These are phyloP conservation scores for Aspergillus fischeri DNA, from an alignment of 2,329 filamentous ascomycete genomes.

Conservation along the genomic window DNA sequence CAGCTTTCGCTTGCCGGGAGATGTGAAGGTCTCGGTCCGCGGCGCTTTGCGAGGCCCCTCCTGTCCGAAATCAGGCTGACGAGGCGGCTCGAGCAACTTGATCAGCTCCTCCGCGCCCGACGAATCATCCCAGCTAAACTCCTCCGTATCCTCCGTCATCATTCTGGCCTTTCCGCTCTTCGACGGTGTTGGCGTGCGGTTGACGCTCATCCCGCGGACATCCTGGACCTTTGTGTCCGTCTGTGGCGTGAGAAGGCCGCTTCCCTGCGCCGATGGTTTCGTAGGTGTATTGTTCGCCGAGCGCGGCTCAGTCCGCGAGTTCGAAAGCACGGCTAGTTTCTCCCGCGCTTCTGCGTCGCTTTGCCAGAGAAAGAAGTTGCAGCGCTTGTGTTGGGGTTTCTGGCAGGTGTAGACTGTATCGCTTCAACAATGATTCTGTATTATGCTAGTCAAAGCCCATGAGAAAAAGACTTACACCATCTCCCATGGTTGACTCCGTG, in stretches of 20 bases:
- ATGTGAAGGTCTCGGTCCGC: constrained; percentile 28
- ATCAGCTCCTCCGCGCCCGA: constrained; percentile 29
- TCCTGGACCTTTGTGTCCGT: constrained; percentile 17
- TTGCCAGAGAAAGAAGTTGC: constrained; percentile 60
- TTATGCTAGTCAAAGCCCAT: neutral
- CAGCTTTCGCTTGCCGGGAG: constrained; percentile 37
- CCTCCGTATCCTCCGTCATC: constrained; percentile 32
- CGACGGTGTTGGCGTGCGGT: constrained; percentile 11
- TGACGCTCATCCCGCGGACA: neutral
- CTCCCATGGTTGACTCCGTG: constrained; percentile 52
- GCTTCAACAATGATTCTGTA: neutral
- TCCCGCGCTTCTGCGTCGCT: constrained; percentile 55
- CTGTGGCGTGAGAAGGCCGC: constrained; percentile 32
- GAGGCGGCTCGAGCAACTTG: constrained; percentile 17
- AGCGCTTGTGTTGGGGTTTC: constrained; percentile 44
- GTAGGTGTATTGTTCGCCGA: constrained; percentile 22
- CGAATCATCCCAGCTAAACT: constrained; percentile 36
- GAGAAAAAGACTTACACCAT: constrained; percentile 41
- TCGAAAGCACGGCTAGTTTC: constrained; percentile 46
- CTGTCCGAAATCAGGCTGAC: constrained; percentile 29
- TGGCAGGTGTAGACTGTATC: constrained; percentile 55
- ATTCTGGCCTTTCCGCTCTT: constrained; percentile 27
- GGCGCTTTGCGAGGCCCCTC: constrained; percentile 36
- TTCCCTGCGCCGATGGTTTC: constrained; percentile 6
- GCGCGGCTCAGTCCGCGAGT: constrained; percentile 45